Evolutionary conservation across 23 red algal species (phyloP).

Genomic region (Gracilariopsis chorda): DNA sequence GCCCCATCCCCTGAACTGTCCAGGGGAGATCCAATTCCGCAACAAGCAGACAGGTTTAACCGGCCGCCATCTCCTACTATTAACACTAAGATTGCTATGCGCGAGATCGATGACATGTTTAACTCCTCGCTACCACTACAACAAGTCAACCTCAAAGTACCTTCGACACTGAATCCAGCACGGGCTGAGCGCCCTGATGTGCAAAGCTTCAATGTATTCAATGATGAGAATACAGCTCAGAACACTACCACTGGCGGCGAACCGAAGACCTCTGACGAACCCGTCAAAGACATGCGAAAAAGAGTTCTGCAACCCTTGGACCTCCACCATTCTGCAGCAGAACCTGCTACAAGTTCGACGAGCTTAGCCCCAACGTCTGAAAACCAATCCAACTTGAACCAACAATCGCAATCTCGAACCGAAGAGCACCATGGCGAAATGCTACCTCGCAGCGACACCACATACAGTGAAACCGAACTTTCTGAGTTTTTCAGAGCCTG

Average conservation of each 20-base stretch:
- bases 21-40: neutral
- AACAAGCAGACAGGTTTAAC: neutral
- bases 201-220: neutral
- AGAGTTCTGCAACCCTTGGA: neutral
- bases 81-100: conserved; percentile 89
- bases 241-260: no score
- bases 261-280: no score
- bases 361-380: no score
- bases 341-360: no score
- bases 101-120: conserved; percentile 95
- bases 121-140: conserved; percentile 81
- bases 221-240: neutral
- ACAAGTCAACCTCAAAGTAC: neutral
- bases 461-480: neutral
- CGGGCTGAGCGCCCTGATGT: neutral
- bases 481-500: neutral
- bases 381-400: no score
- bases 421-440: no score
- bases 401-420: no score
- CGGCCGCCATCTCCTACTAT: conserved; percentile 73
- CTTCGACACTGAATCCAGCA: neutral
- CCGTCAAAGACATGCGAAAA: neutral
- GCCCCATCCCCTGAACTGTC: neutral
- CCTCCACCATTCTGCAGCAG: neutral
- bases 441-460: no score